These are phyloP conservation scores for Penicillium sp. DNA, from an alignment of 2,329 filamentous ascomycete species.

Conservation along the genomic window DNA sequence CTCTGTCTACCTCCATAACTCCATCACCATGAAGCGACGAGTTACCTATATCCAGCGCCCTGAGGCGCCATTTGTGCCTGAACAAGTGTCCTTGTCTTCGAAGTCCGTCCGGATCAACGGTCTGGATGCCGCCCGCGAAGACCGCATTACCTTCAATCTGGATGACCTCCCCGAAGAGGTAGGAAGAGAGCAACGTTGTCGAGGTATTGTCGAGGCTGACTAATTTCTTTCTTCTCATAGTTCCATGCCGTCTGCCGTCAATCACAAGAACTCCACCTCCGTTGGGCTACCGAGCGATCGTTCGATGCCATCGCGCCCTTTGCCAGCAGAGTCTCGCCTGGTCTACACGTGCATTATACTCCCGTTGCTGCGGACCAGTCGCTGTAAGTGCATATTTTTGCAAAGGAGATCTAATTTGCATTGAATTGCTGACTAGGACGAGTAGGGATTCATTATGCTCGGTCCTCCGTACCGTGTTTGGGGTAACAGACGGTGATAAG, in stretches of 20 bases:
- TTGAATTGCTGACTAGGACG: constrained; percentile 1
- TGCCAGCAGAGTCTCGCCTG: constrained; percentile 71
- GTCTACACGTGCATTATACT: constrained; percentile 77
- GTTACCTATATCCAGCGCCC: constrained; percentile 73
- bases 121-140: constrained; percentile 71
- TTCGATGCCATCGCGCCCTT: constrained; percentile 68
- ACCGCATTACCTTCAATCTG: constrained; percentile 71
- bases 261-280: constrained; percentile 72
- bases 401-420: background rate
- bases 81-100: constrained; percentile 59
- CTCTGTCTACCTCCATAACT: background rate
- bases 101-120: constrained; percentile 57
- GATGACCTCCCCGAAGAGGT: constrained; percentile 71
- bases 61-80: constrained; percentile 64
- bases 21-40: constrained; percentile 41
- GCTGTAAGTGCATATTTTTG: constrained; percentile 30
- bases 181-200: constrained; percentile 6
- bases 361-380: constrained; percentile 46
- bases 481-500: constrained; percentile 22
- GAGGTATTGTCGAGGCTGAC: background rate
- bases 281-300: constrained; percentile 65
- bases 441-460: constrained; percentile 57
- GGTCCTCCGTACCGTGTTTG: constrained; percentile 59
- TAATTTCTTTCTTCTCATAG: constrained; percentile 33
- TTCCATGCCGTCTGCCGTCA: constrained; percentile 62